These are phyloP conservation scores for Trypanosoma cruzi DNA, from an alignment of 208 protist species.

Conservation along the genomic window DNA sequence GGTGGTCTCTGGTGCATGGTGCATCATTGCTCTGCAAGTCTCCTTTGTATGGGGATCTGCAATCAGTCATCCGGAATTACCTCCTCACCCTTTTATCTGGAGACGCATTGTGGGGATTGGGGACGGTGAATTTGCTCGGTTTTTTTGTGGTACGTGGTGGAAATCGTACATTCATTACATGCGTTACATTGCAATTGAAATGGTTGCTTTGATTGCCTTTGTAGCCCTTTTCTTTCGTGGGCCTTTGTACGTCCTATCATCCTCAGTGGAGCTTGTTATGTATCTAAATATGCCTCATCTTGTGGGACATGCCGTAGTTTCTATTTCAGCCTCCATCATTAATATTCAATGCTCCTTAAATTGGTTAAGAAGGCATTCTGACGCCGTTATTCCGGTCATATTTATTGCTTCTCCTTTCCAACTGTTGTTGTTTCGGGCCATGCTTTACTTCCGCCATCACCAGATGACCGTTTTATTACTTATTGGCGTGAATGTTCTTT, in stretches of 20 bases:
- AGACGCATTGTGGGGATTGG: slow-evolving; percentile 6
- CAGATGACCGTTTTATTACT: slow-evolving; percentile 46
- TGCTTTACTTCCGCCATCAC: slow-evolving; percentile 66
- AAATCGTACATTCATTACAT: slow-evolving; percentile 65
- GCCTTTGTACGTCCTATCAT: slow-evolving; percentile 53
- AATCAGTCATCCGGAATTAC: slow-evolving; percentile 19
- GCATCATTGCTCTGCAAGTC: slow-evolving; percentile 33
- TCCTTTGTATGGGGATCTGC: slow-evolving; percentile 42
- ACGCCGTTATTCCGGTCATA: slow-evolving; percentile 49
- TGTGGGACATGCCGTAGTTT: slow-evolving; percentile 57
- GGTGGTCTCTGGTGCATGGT: slow-evolving; percentile 32
- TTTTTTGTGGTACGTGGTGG: slow-evolving; percentile 83
- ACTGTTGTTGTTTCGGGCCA: slow-evolving; percentile 51
- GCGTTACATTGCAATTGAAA: slow-evolving; percentile 67
- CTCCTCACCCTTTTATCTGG: background rate
- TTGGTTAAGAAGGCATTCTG: slow-evolving; percentile 68
- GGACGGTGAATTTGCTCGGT: slow-evolving; percentile 39
- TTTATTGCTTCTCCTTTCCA: slow-evolving; percentile 56
- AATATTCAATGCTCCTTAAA: slow-evolving; percentile 49
- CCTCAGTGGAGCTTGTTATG: slow-evolving; percentile 56
- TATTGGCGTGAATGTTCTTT: slow-evolving; percentile 50
- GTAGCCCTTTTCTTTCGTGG: slow-evolving; percentile 36
- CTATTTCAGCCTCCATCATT: slow-evolving; percentile 43
- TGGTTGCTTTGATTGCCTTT: slow-evolving; percentile 41
- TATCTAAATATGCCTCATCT: slow-evolving; percentile 76